phyloP scores from a whole-genome alignment of 2,329 filamentous ascomycete species.

The Aspergillus sp. region DNA sequence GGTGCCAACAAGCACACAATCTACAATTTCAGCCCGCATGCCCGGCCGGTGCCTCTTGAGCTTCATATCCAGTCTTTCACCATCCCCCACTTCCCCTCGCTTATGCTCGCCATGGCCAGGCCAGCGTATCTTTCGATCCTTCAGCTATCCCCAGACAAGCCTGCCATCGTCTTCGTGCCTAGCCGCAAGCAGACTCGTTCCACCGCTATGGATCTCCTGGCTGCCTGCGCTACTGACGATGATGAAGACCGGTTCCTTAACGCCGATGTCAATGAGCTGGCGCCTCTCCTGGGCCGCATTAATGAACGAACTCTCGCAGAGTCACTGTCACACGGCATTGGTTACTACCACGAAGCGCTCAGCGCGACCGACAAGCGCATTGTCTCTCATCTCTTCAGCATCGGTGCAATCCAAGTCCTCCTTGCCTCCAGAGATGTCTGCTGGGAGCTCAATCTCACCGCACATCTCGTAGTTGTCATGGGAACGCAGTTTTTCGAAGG shows the following conservation, averaged over 20 bases:
- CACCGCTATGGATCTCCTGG: conserved; percentile 82
- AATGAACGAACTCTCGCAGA: conserved; percentile 86
- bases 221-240: conserved; percentile 84
- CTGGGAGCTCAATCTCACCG: conserved; percentile 88
- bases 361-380: conserved; percentile 88
- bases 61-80: conserved; percentile 94
- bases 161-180: conserved; percentile 87
- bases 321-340: conserved; percentile 88
- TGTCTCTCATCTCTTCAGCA: conserved; percentile 85
- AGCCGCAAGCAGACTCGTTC: conserved; percentile 88
- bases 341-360: conserved; percentile 95
- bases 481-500: conserved; percentile 97
- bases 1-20: conserved; percentile 97
- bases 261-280: conserved; percentile 77
- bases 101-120: conserved; percentile 98
- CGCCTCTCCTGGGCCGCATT: conserved; percentile 76
- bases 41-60: conserved; percentile 85
- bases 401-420: conserved; percentile 86
- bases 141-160: conserved; percentile 84
- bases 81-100: conserved; percentile 93
- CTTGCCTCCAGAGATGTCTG: conserved; percentile 84
- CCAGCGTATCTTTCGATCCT: conserved; percentile 87
- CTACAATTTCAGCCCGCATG: conserved; percentile 95
- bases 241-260: conserved; percentile 94
- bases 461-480: conserved; percentile 94